Evolutionary conservation across 2,329 filamentous ascomycete species (phyloP).

Genomic region (Aspergillus bombycis): DNA sequence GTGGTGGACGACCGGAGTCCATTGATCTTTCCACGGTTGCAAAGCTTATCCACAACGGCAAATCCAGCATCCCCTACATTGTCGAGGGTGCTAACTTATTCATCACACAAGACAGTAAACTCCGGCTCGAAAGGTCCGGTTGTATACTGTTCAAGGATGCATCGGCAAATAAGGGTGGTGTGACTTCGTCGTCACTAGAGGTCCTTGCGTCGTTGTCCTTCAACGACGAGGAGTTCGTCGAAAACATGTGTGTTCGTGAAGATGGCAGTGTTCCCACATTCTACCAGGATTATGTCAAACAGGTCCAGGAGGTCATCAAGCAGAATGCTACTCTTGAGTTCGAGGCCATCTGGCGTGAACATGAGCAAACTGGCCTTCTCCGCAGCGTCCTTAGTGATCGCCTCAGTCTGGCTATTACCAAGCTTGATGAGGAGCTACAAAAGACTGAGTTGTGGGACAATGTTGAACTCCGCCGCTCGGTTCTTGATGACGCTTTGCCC

Average conservation of each 20-base stretch:
- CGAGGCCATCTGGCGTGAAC: conserved; percentile 96
- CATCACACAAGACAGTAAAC: conserved; percentile 97
- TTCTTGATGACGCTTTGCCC: conserved; percentile 84
- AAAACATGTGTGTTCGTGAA: conserved; percentile 89
- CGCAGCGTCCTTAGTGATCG: conserved; percentile 90
- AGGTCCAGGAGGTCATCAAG: conserved; percentile 88
- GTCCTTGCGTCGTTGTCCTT: conserved; percentile 94
- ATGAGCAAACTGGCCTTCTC: conserved; percentile 76
- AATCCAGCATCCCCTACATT: conserved; percentile 85
- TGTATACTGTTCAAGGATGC: conserved; percentile 97
- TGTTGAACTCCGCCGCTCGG: conserved; percentile 72
- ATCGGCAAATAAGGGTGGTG: conserved; percentile 97
- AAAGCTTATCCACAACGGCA: conserved; percentile 88
- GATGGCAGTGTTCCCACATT: conserved; percentile 81
- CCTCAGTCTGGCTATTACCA: conserved; percentile 90
- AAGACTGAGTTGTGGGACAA: conserved; percentile 90
- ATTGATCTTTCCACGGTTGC: conserved; percentile 88
- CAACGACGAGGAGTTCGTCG: conserved; percentile 81
- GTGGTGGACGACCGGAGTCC: conserved; percentile 92
- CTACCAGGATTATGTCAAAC: conserved; percentile 89
- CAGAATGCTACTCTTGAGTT: conserved; percentile 93
- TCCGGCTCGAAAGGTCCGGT: conserved; percentile 91
- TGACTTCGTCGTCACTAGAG: conserved; percentile 95
- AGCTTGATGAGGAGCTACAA: conserved; percentile 93
- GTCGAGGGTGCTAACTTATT: conserved; percentile 98